A percentile compares a stretch with the other conserved stretches of the same genome.
phyloP scores from a whole-genome alignment of 225 moss, liverwort and hornwort species.

The Asterella californica region DNA sequence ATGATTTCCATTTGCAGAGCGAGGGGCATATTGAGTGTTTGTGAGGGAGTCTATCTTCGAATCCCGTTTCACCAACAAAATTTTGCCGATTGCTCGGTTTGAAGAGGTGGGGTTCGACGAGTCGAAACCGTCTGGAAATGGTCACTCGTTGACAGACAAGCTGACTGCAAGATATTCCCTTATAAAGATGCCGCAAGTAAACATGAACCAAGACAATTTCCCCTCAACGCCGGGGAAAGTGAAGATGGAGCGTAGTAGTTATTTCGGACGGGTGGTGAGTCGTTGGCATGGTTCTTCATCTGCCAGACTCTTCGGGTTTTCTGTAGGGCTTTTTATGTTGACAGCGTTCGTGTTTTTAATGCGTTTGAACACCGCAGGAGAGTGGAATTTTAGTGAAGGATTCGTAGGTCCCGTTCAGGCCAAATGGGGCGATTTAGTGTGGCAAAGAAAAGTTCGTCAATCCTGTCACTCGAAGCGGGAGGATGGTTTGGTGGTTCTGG shows the following conservation, averaged over 20 bases:
- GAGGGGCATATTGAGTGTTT: not conserved
- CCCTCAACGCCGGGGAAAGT: slow-evolving; percentile 49
- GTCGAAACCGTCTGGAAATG: slow-evolving; percentile 41
- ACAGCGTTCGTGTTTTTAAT: slow-evolving; percentile 36
- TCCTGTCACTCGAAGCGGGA: slow-evolving; percentile 45
- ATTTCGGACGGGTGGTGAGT: slow-evolving; percentile 39
- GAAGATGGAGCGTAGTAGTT: slow-evolving; percentile 48
- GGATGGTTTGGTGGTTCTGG: slow-evolving; percentile 36
- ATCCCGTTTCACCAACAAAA: not conserved
- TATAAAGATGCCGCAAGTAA: slow-evolving; percentile 35
- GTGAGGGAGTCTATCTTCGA: not conserved
- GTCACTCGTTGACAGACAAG: slow-evolving; percentile 41
- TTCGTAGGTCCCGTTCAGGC: slow-evolving; percentile 38
- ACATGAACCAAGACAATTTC: slow-evolving; percentile 42
- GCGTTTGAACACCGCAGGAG: slow-evolving; percentile 35
- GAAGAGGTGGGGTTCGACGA: slow-evolving; percentile 42
- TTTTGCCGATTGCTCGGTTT: slow-evolving; percentile 22
- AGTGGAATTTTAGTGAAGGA: slow-evolving; percentile 33
- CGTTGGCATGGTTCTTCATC: slow-evolving; percentile 43
- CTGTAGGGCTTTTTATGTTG: slow-evolving; percentile 32
- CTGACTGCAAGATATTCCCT: slow-evolving; percentile 41
- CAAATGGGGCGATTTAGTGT: slow-evolving; percentile 42
- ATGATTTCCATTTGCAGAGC: not conserved
- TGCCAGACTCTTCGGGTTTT: slow-evolving; percentile 34
- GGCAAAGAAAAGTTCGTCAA: slow-evolving; percentile 40